A percentile compares a stretch with the other conserved stretches of the same genome.
Conservation (phyloP, 805 yeast genomes). For the Sugiyamaella smithiae region DNA sequence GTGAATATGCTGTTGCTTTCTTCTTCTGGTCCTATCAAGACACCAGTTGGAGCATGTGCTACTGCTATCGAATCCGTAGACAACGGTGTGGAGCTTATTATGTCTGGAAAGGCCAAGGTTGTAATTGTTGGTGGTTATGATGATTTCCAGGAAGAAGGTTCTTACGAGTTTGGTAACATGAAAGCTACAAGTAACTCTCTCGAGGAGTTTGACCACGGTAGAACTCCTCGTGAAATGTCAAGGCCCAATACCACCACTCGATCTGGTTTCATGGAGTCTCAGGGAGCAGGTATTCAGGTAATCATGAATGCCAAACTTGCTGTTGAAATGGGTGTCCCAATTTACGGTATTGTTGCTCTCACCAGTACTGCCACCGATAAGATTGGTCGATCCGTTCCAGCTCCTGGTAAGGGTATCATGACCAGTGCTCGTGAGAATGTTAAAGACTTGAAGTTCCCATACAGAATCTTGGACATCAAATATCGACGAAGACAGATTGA, state of each 20-base stretch:
- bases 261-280: conserved; percentile 99
- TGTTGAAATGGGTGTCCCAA: conserved; percentile 97
- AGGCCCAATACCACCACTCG: conserved; percentile 97
- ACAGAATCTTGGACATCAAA: conserved; percentile 80
- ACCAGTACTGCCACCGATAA: conserved; percentile 97
- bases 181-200: conserved; percentile 92
- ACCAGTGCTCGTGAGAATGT: conserved; percentile 96
- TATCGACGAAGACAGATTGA: conserved; percentile 92
- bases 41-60: conserved; percentile 99
- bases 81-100: conserved; percentile 89
- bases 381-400: conserved; percentile 98
- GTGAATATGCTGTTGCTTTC: conserved; percentile 96
- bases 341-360: conserved; percentile 90
- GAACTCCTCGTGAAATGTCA: conserved; percentile 98
- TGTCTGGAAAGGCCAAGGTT: conserved; percentile 91
- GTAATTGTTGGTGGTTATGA: conserved; percentile 99
- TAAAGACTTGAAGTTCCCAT: conserved; percentile 70
- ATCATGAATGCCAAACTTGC: conserved; percentile 95
- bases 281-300: conserved; percentile 98
- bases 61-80: conserved; percentile 98
- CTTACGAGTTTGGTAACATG: conserved; percentile 97
- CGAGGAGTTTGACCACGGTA: conserved; percentile 88
- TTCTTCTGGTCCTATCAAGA: conserved; percentile 97
- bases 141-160: conserved; percentile 99
- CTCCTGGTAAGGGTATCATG: conserved; percentile 99